Evolutionary conservation across 805 yeast genomes (phyloP).

Genomic region (Cyberlindnera sargentensis): DNA sequence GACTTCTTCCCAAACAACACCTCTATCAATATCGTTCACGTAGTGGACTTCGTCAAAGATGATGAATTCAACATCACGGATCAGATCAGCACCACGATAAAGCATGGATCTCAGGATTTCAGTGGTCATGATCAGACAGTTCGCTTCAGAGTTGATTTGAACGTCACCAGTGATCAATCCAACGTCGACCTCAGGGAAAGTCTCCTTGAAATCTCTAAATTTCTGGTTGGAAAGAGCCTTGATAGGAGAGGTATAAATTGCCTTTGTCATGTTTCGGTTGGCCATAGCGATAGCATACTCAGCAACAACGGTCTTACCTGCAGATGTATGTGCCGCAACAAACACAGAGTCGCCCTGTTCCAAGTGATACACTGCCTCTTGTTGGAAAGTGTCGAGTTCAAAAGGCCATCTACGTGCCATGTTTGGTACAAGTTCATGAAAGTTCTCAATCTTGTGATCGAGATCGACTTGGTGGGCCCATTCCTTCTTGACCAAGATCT

Average conservation of each 20-base stretch:
- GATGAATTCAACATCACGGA: constrained; percentile 95
- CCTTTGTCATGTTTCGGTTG: constrained; percentile 89
- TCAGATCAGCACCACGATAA: constrained; percentile 92
- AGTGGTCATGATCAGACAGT: constrained; percentile 95
- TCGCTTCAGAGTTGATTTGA: constrained; percentile 93
- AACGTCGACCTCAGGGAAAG: constrained; percentile 75
- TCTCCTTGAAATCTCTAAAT: constrained; percentile 78
- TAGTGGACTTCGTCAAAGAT: constrained; percentile 98
- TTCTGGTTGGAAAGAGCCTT: constrained; percentile 88
- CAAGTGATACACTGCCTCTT: constrained; percentile 92
- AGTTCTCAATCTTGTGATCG: constrained; percentile 75
- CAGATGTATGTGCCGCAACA: constrained; percentile 98
- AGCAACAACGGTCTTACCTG: constrained; percentile 97
- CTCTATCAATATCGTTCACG: constrained; percentile 93
- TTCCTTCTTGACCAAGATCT: constrained; percentile 34
- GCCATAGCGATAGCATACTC: constrained; percentile 99
- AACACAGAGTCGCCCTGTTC: constrained; percentile 98
- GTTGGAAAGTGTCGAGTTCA: constrained; percentile 89
- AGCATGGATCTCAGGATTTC: constrained; percentile 94
- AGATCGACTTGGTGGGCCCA: constrained; percentile 97
- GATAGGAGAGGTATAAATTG: constrained; percentile 93
- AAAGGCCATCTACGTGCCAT: constrained; percentile 96
- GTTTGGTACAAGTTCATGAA: constrained; percentile 81
- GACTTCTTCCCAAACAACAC: constrained; percentile 99
- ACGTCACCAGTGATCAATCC: constrained; percentile 98